phyloP scores from a whole-genome alignment of 2,329 filamentous ascomycete species.

The Hortaea werneckii region DNA sequence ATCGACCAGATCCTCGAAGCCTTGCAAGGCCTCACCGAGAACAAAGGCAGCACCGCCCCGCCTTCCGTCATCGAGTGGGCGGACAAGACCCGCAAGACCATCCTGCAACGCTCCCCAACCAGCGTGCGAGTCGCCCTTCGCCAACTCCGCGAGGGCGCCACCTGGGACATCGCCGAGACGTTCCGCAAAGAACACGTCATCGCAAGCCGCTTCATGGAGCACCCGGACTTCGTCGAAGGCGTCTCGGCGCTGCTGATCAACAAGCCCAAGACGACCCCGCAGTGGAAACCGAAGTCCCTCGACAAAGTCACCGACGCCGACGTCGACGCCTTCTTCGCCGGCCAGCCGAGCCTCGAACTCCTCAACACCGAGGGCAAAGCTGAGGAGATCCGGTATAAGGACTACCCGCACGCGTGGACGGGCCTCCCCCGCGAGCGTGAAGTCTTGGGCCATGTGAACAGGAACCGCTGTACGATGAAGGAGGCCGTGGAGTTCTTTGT shows the following conservation, averaged over 20 bases:
- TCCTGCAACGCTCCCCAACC: conserved; percentile 73
- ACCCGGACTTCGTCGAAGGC: conserved; percentile 84
- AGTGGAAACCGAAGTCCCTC: conserved; percentile 67
- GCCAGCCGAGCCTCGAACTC: conserved; percentile 44
- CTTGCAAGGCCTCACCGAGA: conserved; percentile 41
- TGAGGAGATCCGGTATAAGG: conserved; percentile 37
- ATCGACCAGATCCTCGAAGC: conserved; percentile 62
- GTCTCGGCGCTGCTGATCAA: conserved; percentile 71
- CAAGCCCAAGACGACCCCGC: conserved; percentile 54
- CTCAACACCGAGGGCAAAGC: conserved; percentile 31
- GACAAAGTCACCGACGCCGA: conserved; percentile 51
- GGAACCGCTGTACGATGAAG: conserved; percentile 18
- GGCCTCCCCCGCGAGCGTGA: conserved; percentile 65
- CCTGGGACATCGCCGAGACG: conserved; percentile 74
- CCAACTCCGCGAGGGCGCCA: conserved; percentile 65
- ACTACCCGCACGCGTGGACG: conserved; percentile 63
- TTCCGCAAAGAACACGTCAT: conserved; percentile 82
- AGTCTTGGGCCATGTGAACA: conserved; percentile 36
- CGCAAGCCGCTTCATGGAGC: conserved; percentile 76
- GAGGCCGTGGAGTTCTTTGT: conserved; percentile 32
- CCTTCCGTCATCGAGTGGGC: conserved; percentile 63
- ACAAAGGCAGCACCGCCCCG: conserved; percentile 27
- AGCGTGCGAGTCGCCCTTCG: conserved; percentile 73
- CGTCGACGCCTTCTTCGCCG: conserved; percentile 59
- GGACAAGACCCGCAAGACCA: conserved; percentile 60